Evolutionary conservation across 352 stramenopile genomes (phyloP).

Genomic region (Phytopythium mirpurense): DNA sequence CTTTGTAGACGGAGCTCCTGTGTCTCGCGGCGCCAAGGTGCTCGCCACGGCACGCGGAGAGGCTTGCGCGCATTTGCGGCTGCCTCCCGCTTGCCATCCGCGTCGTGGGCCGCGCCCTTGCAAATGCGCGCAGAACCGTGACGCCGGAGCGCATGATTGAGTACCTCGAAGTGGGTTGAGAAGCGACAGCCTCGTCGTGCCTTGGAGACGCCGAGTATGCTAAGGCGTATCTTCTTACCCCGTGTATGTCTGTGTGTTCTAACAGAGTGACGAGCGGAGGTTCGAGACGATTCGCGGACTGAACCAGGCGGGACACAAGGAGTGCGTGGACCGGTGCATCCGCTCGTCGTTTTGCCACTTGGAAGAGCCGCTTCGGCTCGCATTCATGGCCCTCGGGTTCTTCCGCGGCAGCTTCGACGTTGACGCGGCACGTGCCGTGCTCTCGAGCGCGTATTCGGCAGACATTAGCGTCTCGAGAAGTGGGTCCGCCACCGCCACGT

Average conservation of each 20-base stretch:
- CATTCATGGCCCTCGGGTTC: conserved; percentile 81
- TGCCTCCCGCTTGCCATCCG: conserved; percentile 79
- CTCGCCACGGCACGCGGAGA: conserved; percentile 49
- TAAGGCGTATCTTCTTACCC: not conserved
- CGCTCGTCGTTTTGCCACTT: conserved; percentile 79
- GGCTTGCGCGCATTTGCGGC: conserved; percentile 65
- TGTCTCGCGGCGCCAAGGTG: conserved; percentile 62
- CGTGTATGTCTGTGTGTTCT: not conserved
- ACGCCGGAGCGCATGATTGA: conserved; percentile 80
- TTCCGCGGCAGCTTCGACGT: conserved; percentile 77
- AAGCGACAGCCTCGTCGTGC: too few species aligned
- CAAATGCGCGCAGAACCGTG: conserved; percentile 67
- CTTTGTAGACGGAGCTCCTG: conserved; percentile 51
- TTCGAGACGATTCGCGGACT: conserved; percentile 75
- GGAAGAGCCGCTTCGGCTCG: conserved; percentile 57
- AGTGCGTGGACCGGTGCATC: conserved; percentile 77
- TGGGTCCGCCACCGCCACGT: conserved; percentile 3
- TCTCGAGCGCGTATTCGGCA: conserved; percentile 39
- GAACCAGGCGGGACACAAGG: conserved; percentile 70
- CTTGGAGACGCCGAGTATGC: too few species aligned
- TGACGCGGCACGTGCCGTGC: conserved; percentile 57
- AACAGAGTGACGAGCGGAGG: conserved; percentile 49
- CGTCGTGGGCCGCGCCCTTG: conserved; percentile 67
- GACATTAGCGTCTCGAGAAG: conserved; percentile 8
- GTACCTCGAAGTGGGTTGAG: conserved; percentile 46